Evolutionary conservation across 768 basidiomycete species (phyloP), one percentile per base, ranked within the genome.

Genomic region (Sarcodon aspratus): DNA sequence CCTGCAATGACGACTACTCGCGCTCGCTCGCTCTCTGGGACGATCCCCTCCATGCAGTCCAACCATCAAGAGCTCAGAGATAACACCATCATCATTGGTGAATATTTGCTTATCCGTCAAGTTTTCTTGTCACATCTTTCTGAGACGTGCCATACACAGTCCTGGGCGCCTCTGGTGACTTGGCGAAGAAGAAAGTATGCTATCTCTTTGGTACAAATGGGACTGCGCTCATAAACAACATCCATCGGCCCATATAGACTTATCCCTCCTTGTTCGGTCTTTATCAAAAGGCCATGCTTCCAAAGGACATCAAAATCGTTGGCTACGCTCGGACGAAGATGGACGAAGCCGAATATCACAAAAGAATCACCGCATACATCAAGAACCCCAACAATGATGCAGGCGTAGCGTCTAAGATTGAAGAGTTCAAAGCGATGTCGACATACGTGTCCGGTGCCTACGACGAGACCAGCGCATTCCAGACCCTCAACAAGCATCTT

Each of bases 241-340:
- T 40, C 18, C 50, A 33, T 31, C 40, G 9, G 13, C 13, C 6
- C 5, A 8, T 9, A 17, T 59, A 96, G 94, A 98, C 95, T 4
- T 86, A 92, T 66, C 95, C 95, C 9, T 95, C 95, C 27, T 74
- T 99, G 48, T 97, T 96, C 64, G 84, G 82, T 48, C 81, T 99
- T 57, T 96, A 78, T 72, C 74, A 74, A 54, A 78, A 80, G 53
- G 79, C 75, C 42, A 82, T 82, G 69, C 79, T 99, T 33, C 94
- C 95, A 27, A 73, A 74, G 48, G 85, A 78, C 64, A 75, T 85
- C 56, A 84, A 85, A 68, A 93, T 99, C 65, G 82, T 99, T 50
- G 95, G 95, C 18, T 99, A 98, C 64, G 95, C 95, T 21, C 80
- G 95, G 55, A 93, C 95, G 21, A 95, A 93, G 71, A 95, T 95